Evolutionary conservation across 371 early-diverging fungal species (phyloP).

Genomic region (Mucor ambiguus): DNA sequence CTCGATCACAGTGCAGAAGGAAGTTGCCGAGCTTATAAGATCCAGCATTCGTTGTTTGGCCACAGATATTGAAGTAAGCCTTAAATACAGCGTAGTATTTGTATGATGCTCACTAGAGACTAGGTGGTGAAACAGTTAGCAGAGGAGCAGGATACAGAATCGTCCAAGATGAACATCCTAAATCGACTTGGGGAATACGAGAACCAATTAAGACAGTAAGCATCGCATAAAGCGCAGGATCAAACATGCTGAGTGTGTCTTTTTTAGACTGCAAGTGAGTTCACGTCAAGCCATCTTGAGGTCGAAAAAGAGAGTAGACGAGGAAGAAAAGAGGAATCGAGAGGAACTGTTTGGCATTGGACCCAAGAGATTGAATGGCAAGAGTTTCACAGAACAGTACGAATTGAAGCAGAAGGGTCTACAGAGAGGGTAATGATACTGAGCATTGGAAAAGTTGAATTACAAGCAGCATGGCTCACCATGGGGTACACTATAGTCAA

Average conservation of each 20-base stretch:
- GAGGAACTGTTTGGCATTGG: constrained; percentile 56
- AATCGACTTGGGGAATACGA: constrained; percentile 58
- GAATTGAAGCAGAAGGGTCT: constrained; percentile 40
- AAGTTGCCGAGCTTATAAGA: constrained; percentile 31
- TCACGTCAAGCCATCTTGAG: constrained; percentile 59
- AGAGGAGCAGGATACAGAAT: constrained; percentile 64
- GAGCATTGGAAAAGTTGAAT: background rate
- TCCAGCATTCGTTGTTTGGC: constrained; percentile 31
- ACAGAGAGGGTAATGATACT: constrained; percentile 34
- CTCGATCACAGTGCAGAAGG: constrained; percentile 34
- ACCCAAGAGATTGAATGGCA: constrained; percentile 28
- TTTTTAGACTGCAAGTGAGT: constrained; percentile 50
- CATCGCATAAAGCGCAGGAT: background rate
- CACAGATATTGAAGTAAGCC: constrained; percentile 35
- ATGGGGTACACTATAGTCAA: constrained; percentile 15
- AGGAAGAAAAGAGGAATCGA: constrained; percentile 55
- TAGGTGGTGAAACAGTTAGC: constrained; percentile 57
- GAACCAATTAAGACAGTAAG: constrained; percentile 61
- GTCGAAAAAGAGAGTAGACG: constrained; percentile 62
- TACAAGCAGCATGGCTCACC: background rate
- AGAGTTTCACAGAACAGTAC: constrained; percentile 44
- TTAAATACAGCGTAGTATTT: background rate
- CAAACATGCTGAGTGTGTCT: background rate
- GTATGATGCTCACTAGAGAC: background rate
- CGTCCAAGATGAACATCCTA: constrained; percentile 48